Evolutionary conservation across 208 protist species (phyloP).

Genomic region (Crithidia expoeki): DNA sequence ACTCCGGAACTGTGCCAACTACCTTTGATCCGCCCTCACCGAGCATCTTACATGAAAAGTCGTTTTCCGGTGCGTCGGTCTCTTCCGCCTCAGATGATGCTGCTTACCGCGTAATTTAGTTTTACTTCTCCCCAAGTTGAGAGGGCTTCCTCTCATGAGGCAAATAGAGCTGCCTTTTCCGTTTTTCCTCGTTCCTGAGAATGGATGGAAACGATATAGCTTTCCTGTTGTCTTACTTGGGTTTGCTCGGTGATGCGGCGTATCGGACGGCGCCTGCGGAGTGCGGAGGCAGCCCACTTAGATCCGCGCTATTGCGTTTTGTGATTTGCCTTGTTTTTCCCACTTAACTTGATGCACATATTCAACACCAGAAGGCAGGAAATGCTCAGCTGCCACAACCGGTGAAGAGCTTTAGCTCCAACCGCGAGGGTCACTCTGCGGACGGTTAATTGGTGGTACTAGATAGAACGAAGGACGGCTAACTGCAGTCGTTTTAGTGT

Average conservation of each 20-base stretch:
- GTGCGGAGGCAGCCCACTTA: neutral
- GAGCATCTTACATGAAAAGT: constrained; percentile 26
- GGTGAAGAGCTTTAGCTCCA: neutral
- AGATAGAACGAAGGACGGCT: too few species aligned
- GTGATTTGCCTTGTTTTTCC: constrained; percentile 4
- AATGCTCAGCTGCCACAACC: neutral
- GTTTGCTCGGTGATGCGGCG: neutral
- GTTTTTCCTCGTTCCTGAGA: neutral
- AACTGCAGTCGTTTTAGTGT: too few species aligned
- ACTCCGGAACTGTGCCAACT: neutral
- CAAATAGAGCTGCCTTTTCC: too few species aligned
- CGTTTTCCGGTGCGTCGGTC: constrained; percentile 14
- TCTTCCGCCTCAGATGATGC: constrained; percentile 6
- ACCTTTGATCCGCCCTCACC: constrained; percentile 20
- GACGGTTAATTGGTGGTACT: too few species aligned
- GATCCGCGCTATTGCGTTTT: neutral
- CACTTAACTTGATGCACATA: neutral
- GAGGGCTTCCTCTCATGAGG: too few species aligned
- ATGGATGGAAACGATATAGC: neutral
- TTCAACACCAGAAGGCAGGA: neutral
- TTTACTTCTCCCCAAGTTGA: neutral
- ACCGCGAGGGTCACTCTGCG: too few species aligned
- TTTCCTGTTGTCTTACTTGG: neutral
- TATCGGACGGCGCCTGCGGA: neutral
- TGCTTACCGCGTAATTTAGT: neutral